A percentile compares a stretch with the other conserved stretches of the same genome.
Evolutionary conservation across 805 yeast species (phyloP).

Genomic region (Grigorovia jiainica): DNA sequence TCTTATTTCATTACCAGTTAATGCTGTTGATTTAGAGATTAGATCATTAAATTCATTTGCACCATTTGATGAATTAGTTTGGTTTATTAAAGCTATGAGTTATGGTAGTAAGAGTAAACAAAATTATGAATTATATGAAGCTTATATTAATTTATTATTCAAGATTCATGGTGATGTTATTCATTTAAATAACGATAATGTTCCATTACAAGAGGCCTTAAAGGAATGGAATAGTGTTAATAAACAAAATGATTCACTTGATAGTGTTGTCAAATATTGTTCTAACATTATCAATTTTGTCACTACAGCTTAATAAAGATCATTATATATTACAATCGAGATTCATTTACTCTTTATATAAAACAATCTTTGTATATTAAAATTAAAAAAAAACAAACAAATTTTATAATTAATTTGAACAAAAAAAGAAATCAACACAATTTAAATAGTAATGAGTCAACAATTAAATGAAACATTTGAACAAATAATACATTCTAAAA

Average conservation of each 20-base stretch:
- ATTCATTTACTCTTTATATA: too few species aligned
- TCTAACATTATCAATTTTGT: conserved; percentile 67
- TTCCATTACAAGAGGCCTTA: conserved; percentile 37
- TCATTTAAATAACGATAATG: conserved; percentile 30
- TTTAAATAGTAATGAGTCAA: not conserved
- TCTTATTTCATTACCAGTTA: conserved; percentile 58
- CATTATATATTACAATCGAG: not conserved
- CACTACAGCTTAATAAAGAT: conserved; percentile 15
- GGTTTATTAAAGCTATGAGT: conserved; percentile 59
- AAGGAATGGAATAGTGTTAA: conserved; percentile 41
- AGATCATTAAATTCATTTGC: conserved; percentile 61
- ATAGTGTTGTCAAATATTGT: conserved; percentile 65
- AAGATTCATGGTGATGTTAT: conserved; percentile 79
- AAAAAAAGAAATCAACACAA: not conserved
- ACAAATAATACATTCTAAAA: not conserved
- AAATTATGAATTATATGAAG: conserved; percentile 73
- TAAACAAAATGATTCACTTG: conserved; percentile 41
- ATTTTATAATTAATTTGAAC: not conserved
- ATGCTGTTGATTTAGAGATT: conserved; percentile 76
- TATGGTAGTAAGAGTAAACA: conserved; percentile 45
- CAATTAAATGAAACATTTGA: not conserved
- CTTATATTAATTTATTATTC: conserved; percentile 65
- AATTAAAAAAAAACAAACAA: not conserved
- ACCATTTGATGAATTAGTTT: conserved; percentile 57
- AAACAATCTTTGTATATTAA: too few species aligned